These are phyloP conservation scores for Pseudogymnoascus sp. DNA, from an alignment of 2,329 filamentous ascomycete species.

Conservation along the genomic window DNA sequence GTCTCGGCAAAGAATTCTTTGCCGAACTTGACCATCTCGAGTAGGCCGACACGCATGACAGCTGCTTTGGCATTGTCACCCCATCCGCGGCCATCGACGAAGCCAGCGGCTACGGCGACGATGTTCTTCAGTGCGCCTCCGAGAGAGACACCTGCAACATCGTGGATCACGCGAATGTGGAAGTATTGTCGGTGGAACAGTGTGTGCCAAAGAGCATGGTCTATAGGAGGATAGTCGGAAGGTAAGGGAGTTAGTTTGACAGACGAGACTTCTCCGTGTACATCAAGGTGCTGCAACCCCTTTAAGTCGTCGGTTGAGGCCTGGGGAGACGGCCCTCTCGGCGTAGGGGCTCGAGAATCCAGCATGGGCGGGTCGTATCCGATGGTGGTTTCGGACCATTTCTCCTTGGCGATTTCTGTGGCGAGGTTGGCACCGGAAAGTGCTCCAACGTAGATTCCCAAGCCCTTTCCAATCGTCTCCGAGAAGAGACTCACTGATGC, in stretches of 20 bases:
- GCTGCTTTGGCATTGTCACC: conserved; percentile 99
- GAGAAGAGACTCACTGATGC: conserved; percentile 84
- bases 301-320: conserved; percentile 44
- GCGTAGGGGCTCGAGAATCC: conserved; percentile 72
- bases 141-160: conserved; percentile 94
- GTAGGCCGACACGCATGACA: conserved; percentile 88
- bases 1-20: conserved; percentile 85
- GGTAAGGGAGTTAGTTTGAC: conserved; percentile 70
- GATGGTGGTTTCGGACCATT: conserved; percentile 95
- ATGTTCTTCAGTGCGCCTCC: conserved; percentile 96
- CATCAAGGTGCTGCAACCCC: conserved; percentile 57
- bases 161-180: conserved; percentile 86
- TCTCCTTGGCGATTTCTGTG: conserved; percentile 86
- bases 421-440: conserved; percentile 96
- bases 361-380: conserved; percentile 89
- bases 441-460: conserved; percentile 95
- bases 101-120: conserved; percentile 87
- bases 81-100: conserved; percentile 92
- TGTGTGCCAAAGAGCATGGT: conserved; percentile 73
- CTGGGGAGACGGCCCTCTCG: conserved; percentile 43
- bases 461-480: conserved; percentile 82
- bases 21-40: conserved; percentile 96
- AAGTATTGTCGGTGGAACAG: conserved; percentile 97
- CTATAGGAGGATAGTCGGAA: conserved; percentile 74
- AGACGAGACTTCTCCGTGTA: conserved; percentile 58